Percentiles rank a stretch among this genome's conserved stretches.
Conservation (phyloP, 441 rosid species). For the Pelargonium citronellum region DNA sequence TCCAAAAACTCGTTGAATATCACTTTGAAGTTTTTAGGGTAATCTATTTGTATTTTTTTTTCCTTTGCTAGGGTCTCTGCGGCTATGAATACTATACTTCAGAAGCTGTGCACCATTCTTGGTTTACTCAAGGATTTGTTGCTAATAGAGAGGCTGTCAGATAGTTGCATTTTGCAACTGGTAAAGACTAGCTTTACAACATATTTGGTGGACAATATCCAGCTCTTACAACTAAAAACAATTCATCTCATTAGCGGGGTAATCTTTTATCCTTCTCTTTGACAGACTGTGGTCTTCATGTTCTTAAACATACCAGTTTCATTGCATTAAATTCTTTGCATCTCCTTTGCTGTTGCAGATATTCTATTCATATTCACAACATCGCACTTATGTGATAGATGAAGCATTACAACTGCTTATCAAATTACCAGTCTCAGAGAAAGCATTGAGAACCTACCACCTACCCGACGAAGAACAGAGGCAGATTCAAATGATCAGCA, state of each 20-base stretch:
- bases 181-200: conserved; percentile 79
- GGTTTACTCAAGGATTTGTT: conserved; percentile 88
- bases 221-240: conserved; percentile 93
- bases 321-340: conserved; percentile 1
- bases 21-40: not conserved
- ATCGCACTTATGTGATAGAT: conserved; percentile 76
- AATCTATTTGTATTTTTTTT: conserved; percentile 19
- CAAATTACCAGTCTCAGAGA: conserved; percentile 87
- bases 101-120: conserved; percentile 91
- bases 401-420: conserved; percentile 81
- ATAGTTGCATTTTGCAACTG: conserved; percentile 93
- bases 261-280: conserved; percentile 22
- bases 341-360: conserved; percentile 49
- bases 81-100: conserved; percentile 67
- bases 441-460: conserved; percentile 76
- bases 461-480: conserved; percentile 98
- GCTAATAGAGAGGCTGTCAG: conserved; percentile 83
- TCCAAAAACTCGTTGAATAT: conserved; percentile 16
- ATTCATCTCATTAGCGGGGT: conserved; percentile 84
- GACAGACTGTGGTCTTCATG: conserved; percentile 15
- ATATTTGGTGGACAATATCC: conserved; percentile 94
- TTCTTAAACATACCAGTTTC: conserved; percentile 5
- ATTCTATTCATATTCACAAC: conserved; percentile 79
- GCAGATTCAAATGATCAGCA: conserved; percentile 96
- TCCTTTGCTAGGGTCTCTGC: conserved; percentile 75